Base-by-base conservation (phyloP, 495 filamentous ascomycete genomes). In the Lepraria neglecta region DNA sequence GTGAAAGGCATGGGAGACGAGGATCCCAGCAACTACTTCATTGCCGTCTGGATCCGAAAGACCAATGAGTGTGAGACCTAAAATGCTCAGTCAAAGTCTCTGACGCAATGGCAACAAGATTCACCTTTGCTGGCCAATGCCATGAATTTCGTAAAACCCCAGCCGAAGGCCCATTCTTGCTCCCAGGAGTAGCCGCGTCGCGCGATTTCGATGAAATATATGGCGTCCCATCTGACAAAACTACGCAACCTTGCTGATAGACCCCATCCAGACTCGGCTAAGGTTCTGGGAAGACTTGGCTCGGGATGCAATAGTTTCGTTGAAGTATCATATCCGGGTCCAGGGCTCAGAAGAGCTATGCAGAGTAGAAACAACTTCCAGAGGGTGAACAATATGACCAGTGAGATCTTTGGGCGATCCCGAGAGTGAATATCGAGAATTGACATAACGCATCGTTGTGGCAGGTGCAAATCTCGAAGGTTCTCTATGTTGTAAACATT, bases 111-210 rank as follows among this genome's bases (percentile, higher is more conserved):
- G 28, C 19, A 67, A 70, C 28, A 33, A 15, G 14, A 17, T 61
- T 60, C 76, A 87, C 86, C 77, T 65, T 70, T 74, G 42, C 74
- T 67, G 17, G 84, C 58, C 19, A 69, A 61, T 6, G 67, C 62
- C 33, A 91, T 71, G 42, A 82, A 56, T 50, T 76, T 72, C 5
- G 86, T 79, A 62, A 86, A 83, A 1, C 83, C 84, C 71, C 78
- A 82, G 24, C 90, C 87, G 75, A 96, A 98, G 1, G 95, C 94
- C 91, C 92, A 97, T 74, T 97, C 91, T 74, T 98, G 95, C 74
- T 98, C 94, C 73, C 87, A 92, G 11, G 85, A 55, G 63, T 97
- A 91, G 27, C 90, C 91, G 38, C 84, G 76, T 58, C 80, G 75
- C 0, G 90, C 85, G 48, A 77, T 72, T 58, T 84, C 81, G 40